Percentiles rank a stretch among this genome's conserved stretches.
Conservation (phyloP, 371 early-diverging fungal species). For the Mortierella sp. region DNA sequence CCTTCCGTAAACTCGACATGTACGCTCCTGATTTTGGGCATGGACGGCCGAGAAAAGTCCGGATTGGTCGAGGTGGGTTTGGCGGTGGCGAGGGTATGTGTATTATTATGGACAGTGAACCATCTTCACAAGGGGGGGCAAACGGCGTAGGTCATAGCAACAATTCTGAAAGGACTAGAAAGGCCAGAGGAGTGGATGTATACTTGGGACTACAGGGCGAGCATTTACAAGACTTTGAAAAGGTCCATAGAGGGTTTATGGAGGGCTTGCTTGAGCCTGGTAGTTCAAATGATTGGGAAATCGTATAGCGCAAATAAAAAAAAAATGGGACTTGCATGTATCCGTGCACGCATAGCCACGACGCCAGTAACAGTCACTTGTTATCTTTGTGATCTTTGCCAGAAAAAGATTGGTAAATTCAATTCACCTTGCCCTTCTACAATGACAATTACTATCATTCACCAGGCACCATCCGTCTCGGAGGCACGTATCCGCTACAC, state of each 20-base stretch:
- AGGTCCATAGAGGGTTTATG: constrained; percentile 51
- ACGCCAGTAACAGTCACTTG: neutral
- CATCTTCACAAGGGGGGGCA: neutral
- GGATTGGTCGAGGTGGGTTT: constrained; percentile 50
- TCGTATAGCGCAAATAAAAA: constrained; percentile 4
- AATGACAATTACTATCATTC: constrained; percentile 54
- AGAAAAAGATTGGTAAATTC: neutral
- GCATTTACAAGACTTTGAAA: constrained; percentile 48
- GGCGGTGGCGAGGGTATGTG: constrained; percentile 56
- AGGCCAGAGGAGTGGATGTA: constrained; percentile 38
- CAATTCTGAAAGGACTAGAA: neutral
- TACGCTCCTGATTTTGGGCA: constrained; percentile 50
- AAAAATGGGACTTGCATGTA: neutral
- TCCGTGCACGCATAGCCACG: constrained; percentile 7
- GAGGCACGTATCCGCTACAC: constrained; percentile 45
- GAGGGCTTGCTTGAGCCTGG: constrained; percentile 28
- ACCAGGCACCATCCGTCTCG: constrained; percentile 30
- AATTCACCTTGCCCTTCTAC: neutral
- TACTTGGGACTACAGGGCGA: constrained; percentile 52
- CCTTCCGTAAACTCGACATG: constrained; percentile 45
- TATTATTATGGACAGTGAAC: constrained; percentile 47
- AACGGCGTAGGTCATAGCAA: constrained; percentile 16
- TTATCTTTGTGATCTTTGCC: neutral
- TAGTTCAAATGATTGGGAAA: constrained; percentile 19
- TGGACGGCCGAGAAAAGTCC: constrained; percentile 35